Evolutionary conservation across 768 basidiomycete species (phyloP), one percentile per base, ranked within the genome.

Genomic region (Stropharia rugosoannulata): DNA sequence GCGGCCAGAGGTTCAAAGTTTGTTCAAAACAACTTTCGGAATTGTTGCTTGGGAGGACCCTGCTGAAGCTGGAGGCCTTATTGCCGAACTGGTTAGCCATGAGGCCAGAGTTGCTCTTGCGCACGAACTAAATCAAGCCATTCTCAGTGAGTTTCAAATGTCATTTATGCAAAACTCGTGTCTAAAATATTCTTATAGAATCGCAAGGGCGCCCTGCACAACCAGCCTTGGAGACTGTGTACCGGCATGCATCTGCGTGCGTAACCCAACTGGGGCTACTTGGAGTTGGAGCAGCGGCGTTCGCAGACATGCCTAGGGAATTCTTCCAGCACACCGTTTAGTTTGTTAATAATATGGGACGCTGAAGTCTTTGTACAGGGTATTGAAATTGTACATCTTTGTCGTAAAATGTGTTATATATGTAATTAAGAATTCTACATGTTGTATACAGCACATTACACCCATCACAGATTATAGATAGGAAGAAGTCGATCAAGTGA

Each of bases 41-140:
- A 84, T 94, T 54, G 81, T 94, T 56, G 90, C 91, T 37, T 94
- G 85, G 66, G 82, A 86, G 41, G 85, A 91, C 66, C 91, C 90
- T 18, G 69, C 83, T 56, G 81, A 80, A 54, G 86, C 81, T 5
- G 84, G 83, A 4, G 87, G 87, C 11, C 78, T 83, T 32, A 81
- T 84, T 13, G 81, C 85, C 16, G 83, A 83, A 59, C 79, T 90
- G 18, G 89, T 83, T 8, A 85, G 90, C 39, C 80, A 85, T 56
- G 82, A 80, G 41, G 84, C 89, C 29, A 77, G 89, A 56, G 75
- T 82, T 51, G 68, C 76, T 36, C 77, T 94, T 53, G 87, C 89
- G 27, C 85, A 82, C 56, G 90, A 92, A 71, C 68, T 94, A 38
- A 94, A 95, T 63, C 80, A 85, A 67, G 90, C 86, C 39, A 92